A percentile compares a stretch with the other conserved stretches of the same genome.
Conservation (phyloP, 768 basidiomycete species). For the Tulasnella sp. region DNA sequence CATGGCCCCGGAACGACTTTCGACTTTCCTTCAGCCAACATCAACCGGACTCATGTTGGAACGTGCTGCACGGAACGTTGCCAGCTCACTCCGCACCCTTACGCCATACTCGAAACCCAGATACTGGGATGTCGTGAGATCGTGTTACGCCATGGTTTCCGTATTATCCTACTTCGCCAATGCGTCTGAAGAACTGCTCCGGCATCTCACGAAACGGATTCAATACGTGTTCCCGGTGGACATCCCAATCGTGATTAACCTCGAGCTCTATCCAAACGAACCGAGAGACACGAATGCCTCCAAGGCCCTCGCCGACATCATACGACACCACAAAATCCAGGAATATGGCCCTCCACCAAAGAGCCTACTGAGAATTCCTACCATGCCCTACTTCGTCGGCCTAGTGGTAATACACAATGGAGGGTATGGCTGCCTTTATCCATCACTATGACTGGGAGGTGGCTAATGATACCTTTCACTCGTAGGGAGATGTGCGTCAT, state of each 20-base stretch:
- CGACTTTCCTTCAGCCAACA: conserved; percentile 25
- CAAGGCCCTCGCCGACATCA: too few species aligned
- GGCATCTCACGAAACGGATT: conserved; percentile 12
- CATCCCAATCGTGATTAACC: conserved; percentile 32
- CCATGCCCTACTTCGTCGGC: conserved; percentile 37
- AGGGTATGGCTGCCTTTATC: conserved; percentile 27
- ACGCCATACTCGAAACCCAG: neutral
- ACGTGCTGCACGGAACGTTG: conserved; percentile 32
- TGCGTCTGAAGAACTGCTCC: conserved; percentile 8
- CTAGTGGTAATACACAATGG: conserved; percentile 36
- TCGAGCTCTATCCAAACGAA: conserved; percentile 30
- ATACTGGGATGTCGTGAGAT: neutral
- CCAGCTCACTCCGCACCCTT: neutral
- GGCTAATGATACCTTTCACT: neutral
- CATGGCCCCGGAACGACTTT: conserved; percentile 20
- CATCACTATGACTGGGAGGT: neutral
- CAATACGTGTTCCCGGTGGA: conserved; percentile 33
- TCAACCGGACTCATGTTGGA: conserved; percentile 30
- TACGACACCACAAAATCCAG: too few species aligned
- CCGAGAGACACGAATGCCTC: too few species aligned
- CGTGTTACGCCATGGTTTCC: conserved; percentile 1
- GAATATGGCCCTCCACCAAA: too few species aligned
- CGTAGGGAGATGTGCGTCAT: conserved; percentile 1
- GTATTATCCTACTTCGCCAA: neutral
- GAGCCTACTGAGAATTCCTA: too few species aligned